Evolutionary conservation across 2,329 filamentous ascomycete genomes (phyloP).

Genomic region (Aulographum hederae): DNA sequence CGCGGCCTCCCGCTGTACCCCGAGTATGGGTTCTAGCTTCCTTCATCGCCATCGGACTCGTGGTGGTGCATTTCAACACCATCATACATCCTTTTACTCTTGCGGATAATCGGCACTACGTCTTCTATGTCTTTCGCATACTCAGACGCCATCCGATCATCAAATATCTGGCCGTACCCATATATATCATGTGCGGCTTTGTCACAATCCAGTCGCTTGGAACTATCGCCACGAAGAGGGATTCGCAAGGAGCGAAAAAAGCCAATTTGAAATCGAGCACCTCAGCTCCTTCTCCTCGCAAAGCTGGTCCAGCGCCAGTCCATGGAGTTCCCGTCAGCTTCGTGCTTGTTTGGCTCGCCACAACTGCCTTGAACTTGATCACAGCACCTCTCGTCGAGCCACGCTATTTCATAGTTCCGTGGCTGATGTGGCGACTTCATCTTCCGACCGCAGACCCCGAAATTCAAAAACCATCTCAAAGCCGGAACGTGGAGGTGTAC

Average conservation of each 20-base stretch:
- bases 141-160: constrained; percentile 46
- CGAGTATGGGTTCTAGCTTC: constrained; percentile 16
- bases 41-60: constrained; percentile 11
- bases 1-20: constrained; percentile 12
- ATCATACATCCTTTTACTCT: constrained; percentile 90
- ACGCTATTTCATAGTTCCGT: constrained; percentile 88
- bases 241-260: background rate
- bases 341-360: constrained; percentile 42
- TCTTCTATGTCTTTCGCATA: constrained; percentile 87
- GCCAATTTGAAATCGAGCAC: background rate
- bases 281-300: too few relatives aligned
- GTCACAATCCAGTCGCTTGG: constrained; percentile 46
- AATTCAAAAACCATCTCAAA: background rate
- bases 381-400: constrained; percentile 89
- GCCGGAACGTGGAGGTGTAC: background rate
- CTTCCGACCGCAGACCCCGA: constrained; percentile 29
- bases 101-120: constrained; percentile 91
- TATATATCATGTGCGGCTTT: constrained; percentile 57
- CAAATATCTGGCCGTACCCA: constrained; percentile 47
- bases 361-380: constrained; percentile 61
- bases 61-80: constrained; percentile 60
- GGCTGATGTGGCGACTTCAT: constrained; percentile 80
- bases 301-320: constrained; percentile 5
- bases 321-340: constrained; percentile 35
- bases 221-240: constrained; percentile 2